phyloP scores from a whole-genome alignment of 805 yeast species.

The Candida arabinofermentans region DNA sequence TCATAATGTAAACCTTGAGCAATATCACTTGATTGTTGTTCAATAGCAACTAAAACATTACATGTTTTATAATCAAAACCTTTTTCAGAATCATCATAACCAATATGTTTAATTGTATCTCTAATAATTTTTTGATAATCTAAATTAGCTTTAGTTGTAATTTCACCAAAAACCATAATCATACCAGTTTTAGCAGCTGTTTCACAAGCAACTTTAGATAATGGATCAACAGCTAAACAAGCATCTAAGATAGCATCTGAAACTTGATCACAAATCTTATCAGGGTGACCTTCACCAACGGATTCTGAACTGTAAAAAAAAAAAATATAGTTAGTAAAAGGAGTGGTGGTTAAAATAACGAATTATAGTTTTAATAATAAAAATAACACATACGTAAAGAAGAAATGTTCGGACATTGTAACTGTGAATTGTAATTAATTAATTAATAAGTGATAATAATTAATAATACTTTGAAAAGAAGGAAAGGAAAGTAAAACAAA shows the following conservation, averaged over 20 bases:
- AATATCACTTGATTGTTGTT: conserved; percentile 98
- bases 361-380: neutral
- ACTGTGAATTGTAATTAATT: neutral
- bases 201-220: conserved; percentile 98
- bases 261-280: conserved; percentile 97
- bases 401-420: conserved; percentile 28
- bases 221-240: conserved; percentile 91
- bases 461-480: neutral
- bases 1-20: conserved; percentile 99
- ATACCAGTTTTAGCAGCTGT: conserved; percentile 99
- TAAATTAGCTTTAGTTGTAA: conserved; percentile 91
- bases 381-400: conserved; percentile 26
- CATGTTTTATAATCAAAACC: conserved; percentile 99
- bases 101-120: conserved; percentile 97
- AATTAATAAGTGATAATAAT: neutral
- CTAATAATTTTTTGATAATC: conserved; percentile 98
- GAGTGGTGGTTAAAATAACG: neutral
- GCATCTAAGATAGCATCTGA: conserved; percentile 98
- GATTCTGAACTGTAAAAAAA: conserved; percentile 69
- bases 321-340: conserved; percentile 1
- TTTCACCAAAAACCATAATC: conserved; percentile 99
- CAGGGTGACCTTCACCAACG: conserved; percentile 94
- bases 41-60: conserved; percentile 97
- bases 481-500: no score
- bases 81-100: conserved; percentile 92